phyloP scores from a whole-genome alignment of 2,329 filamentous ascomycete species.

The Cytospora piceicola region DNA sequence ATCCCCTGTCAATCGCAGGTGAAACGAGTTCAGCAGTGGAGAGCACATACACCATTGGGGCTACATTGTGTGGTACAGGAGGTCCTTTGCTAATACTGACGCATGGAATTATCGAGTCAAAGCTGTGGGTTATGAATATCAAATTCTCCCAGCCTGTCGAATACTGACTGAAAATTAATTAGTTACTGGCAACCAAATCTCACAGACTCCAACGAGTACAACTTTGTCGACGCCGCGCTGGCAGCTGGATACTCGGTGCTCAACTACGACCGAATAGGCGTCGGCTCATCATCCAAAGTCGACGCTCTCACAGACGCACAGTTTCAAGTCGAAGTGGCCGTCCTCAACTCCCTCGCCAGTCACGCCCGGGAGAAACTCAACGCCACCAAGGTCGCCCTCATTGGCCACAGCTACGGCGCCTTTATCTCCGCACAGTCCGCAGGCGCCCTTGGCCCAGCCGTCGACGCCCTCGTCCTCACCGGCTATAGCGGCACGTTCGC shows the following conservation, averaged over 20 bases:
- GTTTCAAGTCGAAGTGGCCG: slow-evolving; percentile 40
- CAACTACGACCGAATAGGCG: slow-evolving; percentile 41
- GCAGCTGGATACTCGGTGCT: slow-evolving; percentile 38
- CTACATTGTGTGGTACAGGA: slow-evolving; percentile 37
- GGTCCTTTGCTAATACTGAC: slow-evolving; percentile 36
- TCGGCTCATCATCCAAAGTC: slow-evolving; percentile 39
- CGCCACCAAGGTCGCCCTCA: slow-evolving; percentile 37
- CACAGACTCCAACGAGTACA: slow-evolving; percentile 33
- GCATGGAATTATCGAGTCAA: slow-evolving; percentile 40
- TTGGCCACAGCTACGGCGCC: slow-evolving; percentile 40
- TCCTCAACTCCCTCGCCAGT: slow-evolving; percentile 36
- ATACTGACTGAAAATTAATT: neutral
- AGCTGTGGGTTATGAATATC: slow-evolving; percentile 32
- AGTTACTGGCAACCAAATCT: slow-evolving; percentile 39
- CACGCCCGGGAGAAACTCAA: slow-evolving; percentile 34
- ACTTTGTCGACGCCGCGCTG: slow-evolving; percentile 37
- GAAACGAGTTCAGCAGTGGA: slow-evolving; percentile 32
- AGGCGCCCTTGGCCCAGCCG: slow-evolving; percentile 23
- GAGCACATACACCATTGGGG: slow-evolving; percentile 37
- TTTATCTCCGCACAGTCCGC: slow-evolving; percentile 37
- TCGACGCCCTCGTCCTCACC: slow-evolving; percentile 32
- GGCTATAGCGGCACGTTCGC: slow-evolving; percentile 37
- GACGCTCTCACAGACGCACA: slow-evolving; percentile 37
- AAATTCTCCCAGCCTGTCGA: neutral
- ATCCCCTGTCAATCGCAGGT: slow-evolving; percentile 36